Base-by-base conservation (phyloP, 2,329 filamentous ascomycete genomes). In the Ilyonectria mors-panacis region DNA sequence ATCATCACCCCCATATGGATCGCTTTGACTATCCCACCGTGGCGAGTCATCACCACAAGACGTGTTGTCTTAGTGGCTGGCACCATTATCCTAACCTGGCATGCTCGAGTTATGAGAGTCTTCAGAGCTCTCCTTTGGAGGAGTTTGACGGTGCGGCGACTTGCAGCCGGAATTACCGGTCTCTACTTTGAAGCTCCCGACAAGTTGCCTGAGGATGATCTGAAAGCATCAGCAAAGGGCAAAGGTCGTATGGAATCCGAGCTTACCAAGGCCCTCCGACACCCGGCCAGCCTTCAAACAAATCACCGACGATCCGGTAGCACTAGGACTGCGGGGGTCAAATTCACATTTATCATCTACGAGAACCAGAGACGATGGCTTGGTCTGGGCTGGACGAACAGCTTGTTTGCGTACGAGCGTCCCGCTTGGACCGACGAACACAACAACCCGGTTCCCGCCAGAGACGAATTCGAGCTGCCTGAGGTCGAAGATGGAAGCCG, bases 341-440 rank as follows among this genome's bases (percentile, higher is more conserved):
- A 94, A 50, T 99, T 99, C 77, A 99, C 96, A 0, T 99, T 99
- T 70, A 95, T 96, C 54, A 87, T 99, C 2, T 98, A 95, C 76
- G 96, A 99, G 79, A 99, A 99, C 75, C 96, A 99, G 80, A 89
- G 96, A 47, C 89, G 96, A 59, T 99, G 96, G 96, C 84, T 99
- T 4, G 95, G 95, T 1, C 87, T 99, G 13, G 96, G 96, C 0
- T 99, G 96, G 95, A 98, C 96, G 0, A 92, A 92, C 2, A 97
- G 92, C 44, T 85, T 99, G 68, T 94, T 99, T 71, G 91, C 94
- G 0, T 97, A 98, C 76, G 96, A 99, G 78, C 88, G 96, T 47
- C 88, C 92, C 1, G 87, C 95, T 0, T 99, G 96, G 95, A 98
- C 96, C 0, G 96, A 99, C 79, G 96, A 99, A 81, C 94, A 98